These are phyloP conservation scores for Tuber indicum DNA, from an alignment of 495 filamentous ascomycete genomes.

Conservation along the genomic window DNA sequence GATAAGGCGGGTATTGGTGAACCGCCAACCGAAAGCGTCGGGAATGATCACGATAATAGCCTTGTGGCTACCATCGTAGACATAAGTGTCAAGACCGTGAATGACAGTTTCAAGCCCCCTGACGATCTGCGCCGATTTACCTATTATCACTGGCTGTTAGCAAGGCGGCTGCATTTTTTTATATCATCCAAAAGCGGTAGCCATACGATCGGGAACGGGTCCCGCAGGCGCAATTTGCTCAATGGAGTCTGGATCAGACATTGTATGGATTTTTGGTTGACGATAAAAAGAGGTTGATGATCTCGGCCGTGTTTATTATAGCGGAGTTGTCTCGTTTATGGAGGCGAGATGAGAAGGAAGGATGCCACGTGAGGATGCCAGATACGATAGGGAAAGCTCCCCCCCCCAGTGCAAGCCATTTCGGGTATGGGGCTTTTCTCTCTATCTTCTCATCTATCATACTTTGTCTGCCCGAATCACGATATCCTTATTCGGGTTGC, in stretches of 20 bases:
- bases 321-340: background rate
- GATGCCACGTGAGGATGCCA: background rate
- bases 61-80: constrained; percentile 44
- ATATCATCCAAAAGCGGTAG: background rate
- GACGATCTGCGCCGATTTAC: background rate
- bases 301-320: background rate
- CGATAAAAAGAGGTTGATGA: background rate
- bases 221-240: background rate
- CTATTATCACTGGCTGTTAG: background rate
- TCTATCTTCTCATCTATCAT: background rate
- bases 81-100: constrained; percentile 51
- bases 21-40: constrained; percentile 56
- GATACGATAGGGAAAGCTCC: background rate
- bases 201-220: background rate
- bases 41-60: constrained; percentile 53
- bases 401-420: background rate
- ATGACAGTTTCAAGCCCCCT: constrained; percentile 31
- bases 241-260: background rate
- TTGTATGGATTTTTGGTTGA: background rate
- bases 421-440: background rate
- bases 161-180: background rate
- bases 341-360: background rate
- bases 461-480: background rate
- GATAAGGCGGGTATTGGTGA: constrained; percentile 51
- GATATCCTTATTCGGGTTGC: background rate